Base-by-base conservation (phyloP, 1,284 basidiomycete genomes). In the Mycena citricolor region DNA sequence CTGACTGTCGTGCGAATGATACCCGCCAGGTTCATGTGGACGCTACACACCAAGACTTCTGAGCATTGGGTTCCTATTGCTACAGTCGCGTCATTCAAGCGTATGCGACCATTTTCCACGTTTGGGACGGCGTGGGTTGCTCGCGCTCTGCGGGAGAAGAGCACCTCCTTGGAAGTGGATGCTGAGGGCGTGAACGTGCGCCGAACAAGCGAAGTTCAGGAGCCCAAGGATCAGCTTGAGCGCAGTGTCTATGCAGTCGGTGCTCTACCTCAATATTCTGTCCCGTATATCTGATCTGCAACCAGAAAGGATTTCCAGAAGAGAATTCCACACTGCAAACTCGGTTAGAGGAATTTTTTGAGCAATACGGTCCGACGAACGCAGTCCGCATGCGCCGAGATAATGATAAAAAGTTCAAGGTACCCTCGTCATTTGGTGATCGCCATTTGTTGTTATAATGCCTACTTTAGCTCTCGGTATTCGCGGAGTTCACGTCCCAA, bases 31-130 rank as follows among this genome's bases (percentile, higher is more conserved):
- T 98, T 97, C 74, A 93, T 98, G 83, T 98, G 92, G 87, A 83
- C 86, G 8, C 68, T 94, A 38, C 83, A 93, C 61, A 80, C 81
- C 24, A 79, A 83, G 44, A 84, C 82, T 58, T 67, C 76, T 2
- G 83, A 90, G 38, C 94, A 97, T 56, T 99, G 93, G 94, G 83
- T 98, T 8, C 84, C 93, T 1, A 77, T 98, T 62, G 72, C 86
- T 46, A 93, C 87, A 3, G 80, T 99, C 48, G 78, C 89, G 4
- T 94, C 91, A 8, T 99, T 98, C 83, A 97, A 97, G 70, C 89
- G 94, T 47, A 98, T 98, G 94, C 74, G 80, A 36, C 86, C 89
- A 23, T 90, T 79, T 61, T 61, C 67, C 33, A 47, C 69, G 14
- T 69, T 77, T 24, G 90, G 90, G 13, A 43, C 73, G 20, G 70